A percentile compares a stretch with the other conserved stretches of the same genome.
phyloP scores from a whole-genome alignment of 768 basidiomycete species.

The Dentipellis sp. region DNA sequence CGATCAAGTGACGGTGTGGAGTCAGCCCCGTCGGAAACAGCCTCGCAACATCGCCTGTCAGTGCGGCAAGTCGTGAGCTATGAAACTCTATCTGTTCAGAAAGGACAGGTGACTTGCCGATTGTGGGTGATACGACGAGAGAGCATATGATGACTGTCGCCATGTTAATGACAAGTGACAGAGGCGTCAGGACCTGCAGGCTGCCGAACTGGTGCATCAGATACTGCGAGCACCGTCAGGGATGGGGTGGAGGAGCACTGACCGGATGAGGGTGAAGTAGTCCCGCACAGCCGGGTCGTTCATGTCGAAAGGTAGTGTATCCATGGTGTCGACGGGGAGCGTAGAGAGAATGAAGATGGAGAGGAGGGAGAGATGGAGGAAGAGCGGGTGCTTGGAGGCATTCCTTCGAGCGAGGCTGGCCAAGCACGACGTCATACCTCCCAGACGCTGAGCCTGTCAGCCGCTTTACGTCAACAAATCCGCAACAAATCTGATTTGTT shows the following conservation, averaged over 20 bases:
- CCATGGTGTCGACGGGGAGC: conserved; percentile 28
- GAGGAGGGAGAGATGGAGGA: too few species aligned
- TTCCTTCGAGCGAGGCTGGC: too few species aligned
- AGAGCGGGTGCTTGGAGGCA: too few species aligned
- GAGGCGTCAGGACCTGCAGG: conserved; percentile 81
- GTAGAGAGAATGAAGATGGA: too few species aligned
- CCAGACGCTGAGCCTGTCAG: too few species aligned
- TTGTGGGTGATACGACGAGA: conserved; percentile 53
- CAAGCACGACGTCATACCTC: too few species aligned
- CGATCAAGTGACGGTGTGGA: conserved; percentile 49
- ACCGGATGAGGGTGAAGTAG: conserved; percentile 57
- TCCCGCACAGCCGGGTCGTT: conserved; percentile 54
- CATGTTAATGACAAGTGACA: conserved; percentile 76
- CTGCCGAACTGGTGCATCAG: conserved; percentile 21
- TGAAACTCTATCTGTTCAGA: background rate
- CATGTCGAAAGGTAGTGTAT: conserved; percentile 46
- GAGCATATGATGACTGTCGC: conserved; percentile 64
- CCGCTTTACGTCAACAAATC: too few species aligned
- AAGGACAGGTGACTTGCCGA: conserved; percentile 25
- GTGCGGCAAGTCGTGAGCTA: background rate
- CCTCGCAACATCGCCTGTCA: conserved; percentile 38
- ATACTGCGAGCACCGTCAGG: background rate
- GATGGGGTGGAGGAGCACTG: conserved; percentile 3
- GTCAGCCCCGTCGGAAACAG: conserved; percentile 64
- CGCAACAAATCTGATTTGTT: too few species aligned